phyloP scores from a whole-genome alignment of 225 moss, liverwort and hornwort species.

The Pseudisothecium myosuroides region DNA sequence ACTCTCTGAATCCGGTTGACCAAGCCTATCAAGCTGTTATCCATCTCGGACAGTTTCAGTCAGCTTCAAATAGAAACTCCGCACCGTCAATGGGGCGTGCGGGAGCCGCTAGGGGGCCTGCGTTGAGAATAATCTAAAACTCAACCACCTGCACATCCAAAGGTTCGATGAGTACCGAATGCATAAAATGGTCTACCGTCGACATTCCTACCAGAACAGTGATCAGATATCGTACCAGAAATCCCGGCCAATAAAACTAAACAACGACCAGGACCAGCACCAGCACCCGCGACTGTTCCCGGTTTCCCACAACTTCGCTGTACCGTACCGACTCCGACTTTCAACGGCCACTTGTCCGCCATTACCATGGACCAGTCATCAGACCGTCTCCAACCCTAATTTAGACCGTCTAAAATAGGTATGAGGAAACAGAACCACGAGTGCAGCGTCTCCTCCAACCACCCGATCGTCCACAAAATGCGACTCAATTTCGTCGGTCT shows the following conservation, averaged over 20 bases:
- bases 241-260: background rate
- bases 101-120: background rate
- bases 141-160: background rate
- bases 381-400: background rate
- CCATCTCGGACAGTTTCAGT: slow-evolving; percentile 35
- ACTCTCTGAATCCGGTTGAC: slow-evolving; percentile 95
- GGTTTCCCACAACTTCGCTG: background rate
- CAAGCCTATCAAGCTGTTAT: slow-evolving; percentile 80
- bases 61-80: background rate
- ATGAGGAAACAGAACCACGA: background rate
- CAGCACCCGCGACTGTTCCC: background rate
- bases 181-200: background rate
- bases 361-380: background rate
- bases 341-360: background rate
- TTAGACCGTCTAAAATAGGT: background rate
- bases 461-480: background rate
- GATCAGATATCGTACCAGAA: background rate
- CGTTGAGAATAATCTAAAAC: background rate
- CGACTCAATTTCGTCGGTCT: background rate
- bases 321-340: background rate
- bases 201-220: background rate
- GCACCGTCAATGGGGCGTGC: background rate
- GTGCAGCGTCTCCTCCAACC: background rate
- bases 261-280: background rate
- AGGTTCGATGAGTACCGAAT: background rate